These are phyloP conservation scores for Porosira glacialis DNA, from an alignment of 352 stramenopile species.

Conservation along the genomic window DNA sequence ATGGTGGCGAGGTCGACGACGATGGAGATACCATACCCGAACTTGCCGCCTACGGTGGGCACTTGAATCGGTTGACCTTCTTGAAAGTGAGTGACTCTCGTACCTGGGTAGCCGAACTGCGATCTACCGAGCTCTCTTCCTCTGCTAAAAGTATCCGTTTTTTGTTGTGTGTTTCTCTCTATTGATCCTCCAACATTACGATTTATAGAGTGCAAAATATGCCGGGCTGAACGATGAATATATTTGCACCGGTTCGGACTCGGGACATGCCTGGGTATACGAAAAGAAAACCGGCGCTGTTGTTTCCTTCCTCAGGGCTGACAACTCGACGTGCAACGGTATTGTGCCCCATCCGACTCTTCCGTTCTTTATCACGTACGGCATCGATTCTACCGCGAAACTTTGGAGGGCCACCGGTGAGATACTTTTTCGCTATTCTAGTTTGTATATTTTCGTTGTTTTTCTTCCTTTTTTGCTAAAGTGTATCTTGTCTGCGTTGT, in stretches of 20 bases:
- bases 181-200: too few relatives aligned
- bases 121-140: too few relatives aligned
- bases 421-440: too few relatives aligned
- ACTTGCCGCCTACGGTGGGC: slow-evolving; percentile 63
- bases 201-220: slow-evolving; percentile 78
- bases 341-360: slow-evolving; percentile 69
- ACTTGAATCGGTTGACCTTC: slow-evolving; percentile 80
- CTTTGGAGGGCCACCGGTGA: slow-evolving; percentile 73
- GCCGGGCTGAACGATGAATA: slow-evolving; percentile 79
- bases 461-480: too few relatives aligned
- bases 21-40: slow-evolving; percentile 42
- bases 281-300: slow-evolving; percentile 61
- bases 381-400: slow-evolving; percentile 78
- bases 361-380: slow-evolving; percentile 76
- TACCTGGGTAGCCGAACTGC: too few relatives aligned
- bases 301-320: slow-evolving; percentile 69
- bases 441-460: too few relatives aligned
- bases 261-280: slow-evolving; percentile 70
- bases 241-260: slow-evolving; percentile 73
- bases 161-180: too few relatives aligned
- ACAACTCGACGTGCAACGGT: slow-evolving; percentile 76
- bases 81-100: too few relatives aligned
- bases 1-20: slow-evolving; percentile 4
- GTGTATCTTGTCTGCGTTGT: too few relatives aligned
- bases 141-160: too few relatives aligned